phyloP scores from a whole-genome alignment of 2,329 filamentous ascomycete genomes.

The Pestalotiopsis sp. region DNA sequence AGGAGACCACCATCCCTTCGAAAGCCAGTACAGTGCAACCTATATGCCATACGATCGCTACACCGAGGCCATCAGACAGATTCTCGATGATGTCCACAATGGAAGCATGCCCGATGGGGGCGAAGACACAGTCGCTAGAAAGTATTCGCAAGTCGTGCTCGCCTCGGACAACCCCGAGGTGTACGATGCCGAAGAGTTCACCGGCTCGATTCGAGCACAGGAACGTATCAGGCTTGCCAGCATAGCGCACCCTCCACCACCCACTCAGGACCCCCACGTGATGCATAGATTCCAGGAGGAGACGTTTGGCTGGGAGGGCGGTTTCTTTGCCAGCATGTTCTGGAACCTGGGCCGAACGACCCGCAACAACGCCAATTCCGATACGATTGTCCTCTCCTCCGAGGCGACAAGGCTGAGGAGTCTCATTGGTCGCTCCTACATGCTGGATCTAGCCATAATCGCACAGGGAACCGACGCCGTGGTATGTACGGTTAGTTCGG shows the following conservation, averaged over 20 bases:
- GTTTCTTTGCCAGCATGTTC: constrained; percentile 82
- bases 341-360: constrained; percentile 70
- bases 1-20: constrained; percentile 77
- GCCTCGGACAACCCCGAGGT: constrained; percentile 84
- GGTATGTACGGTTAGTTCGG: constrained; percentile 76
- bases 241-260: constrained; percentile 52
- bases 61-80: constrained; percentile 57
- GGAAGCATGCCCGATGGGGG: constrained; percentile 36
- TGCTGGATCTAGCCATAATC: constrained; percentile 79
- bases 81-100: constrained; percentile 55
- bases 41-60: constrained; percentile 79
- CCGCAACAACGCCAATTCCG: constrained; percentile 38
- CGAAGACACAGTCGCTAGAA: constrained; percentile 38
- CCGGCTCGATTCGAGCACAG: constrained; percentile 64
- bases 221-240: constrained; percentile 76
- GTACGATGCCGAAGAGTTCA: constrained; percentile 67
- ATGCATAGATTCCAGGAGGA: constrained; percentile 74
- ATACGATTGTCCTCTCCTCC: constrained; percentile 42
- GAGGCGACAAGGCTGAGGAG: constrained; percentile 70
- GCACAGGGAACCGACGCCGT: constrained; percentile 69
- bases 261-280: constrained; percentile 45
- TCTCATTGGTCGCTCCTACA: constrained; percentile 78
- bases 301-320: constrained; percentile 84
- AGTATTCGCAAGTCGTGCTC: constrained; percentile 59
- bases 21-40: constrained; percentile 75